phyloP scores from a whole-genome alignment of 345 rosid species.

The Isatis tinctoria region DNA sequence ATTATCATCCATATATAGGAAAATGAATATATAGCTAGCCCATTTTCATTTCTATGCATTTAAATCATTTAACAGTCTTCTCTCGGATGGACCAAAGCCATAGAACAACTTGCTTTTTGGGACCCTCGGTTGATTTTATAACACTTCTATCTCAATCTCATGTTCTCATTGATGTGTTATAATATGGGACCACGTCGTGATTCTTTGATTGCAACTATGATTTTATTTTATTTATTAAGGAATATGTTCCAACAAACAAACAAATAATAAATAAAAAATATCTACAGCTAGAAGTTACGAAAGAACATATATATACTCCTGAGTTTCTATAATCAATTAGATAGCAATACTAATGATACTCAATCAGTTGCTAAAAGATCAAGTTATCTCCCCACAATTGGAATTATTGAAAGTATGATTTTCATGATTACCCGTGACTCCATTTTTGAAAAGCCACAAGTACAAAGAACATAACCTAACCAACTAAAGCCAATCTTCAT shows the following conservation, averaged over 20 bases:
- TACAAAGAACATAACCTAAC: constrained; percentile 23
- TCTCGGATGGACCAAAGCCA: not conserved
- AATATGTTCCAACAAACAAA: not conserved
- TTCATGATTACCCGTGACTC: constrained; percentile 36
- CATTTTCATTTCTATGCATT: not conserved
- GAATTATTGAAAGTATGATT: not conserved
- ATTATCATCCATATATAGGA: not conserved
- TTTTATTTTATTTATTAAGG: not conserved
- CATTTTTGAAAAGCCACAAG: constrained; percentile 14
- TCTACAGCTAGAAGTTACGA: not conserved
- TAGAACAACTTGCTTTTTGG: constrained; percentile 1
- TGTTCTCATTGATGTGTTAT: not conserved
- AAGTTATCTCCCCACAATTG: not conserved
- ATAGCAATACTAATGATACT: not conserved
- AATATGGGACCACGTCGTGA: constrained; percentile 21
- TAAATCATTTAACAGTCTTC: not conserved
- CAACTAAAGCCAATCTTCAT: constrained; percentile 34
- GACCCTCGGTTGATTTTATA: not conserved
- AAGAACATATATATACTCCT: too few species aligned
- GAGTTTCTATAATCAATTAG: not conserved
- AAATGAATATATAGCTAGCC: not conserved
- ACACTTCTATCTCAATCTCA: not conserved
- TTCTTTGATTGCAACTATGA: constrained; percentile 23
- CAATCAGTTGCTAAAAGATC: not conserved
- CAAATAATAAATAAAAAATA: not conserved